phyloP scores from a whole-genome alignment of 2,329 filamentous ascomycete species.

The Daldinia eschscholtzii region DNA sequence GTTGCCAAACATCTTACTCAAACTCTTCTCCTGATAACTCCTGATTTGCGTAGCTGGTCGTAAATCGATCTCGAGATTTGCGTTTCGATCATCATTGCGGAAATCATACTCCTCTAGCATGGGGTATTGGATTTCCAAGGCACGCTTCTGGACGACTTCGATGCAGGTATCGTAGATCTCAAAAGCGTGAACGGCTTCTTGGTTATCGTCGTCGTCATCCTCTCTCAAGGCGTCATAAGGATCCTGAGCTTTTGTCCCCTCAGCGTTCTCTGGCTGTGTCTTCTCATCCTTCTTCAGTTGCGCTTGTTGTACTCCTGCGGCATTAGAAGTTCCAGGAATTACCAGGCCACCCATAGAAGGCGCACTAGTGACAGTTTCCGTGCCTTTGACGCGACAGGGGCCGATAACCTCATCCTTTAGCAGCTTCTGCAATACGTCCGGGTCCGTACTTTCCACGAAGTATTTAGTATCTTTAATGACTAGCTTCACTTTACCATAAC shows the following conservation, averaged over 20 bases:
- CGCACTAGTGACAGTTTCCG: slow-evolving; percentile 80
- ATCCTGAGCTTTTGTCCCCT: slow-evolving; percentile 70
- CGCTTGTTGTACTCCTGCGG: slow-evolving; percentile 86
- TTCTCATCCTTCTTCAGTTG: slow-evolving; percentile 58
- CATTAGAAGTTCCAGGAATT: slow-evolving; percentile 94
- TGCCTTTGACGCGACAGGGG: slow-evolving; percentile 79
- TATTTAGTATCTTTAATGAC: slow-evolving; percentile 95
- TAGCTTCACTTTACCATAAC: slow-evolving; percentile 95
- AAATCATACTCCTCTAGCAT: slow-evolving; percentile 98
- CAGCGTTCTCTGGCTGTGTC: slow-evolving; percentile 61
- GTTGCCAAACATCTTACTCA: slow-evolving; percentile 99
- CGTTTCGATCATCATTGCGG: slow-evolving; percentile 87
- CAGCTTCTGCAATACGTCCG: slow-evolving; percentile 86
- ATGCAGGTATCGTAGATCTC: slow-evolving; percentile 87
- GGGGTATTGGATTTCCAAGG: slow-evolving; percentile 86
- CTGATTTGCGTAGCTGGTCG: slow-evolving; percentile 91
- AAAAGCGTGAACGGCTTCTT: slow-evolving; percentile 91
- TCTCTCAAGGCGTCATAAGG: slow-evolving; percentile 80
- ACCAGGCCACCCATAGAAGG: slow-evolving; percentile 89
- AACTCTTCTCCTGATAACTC: slow-evolving; percentile 94
- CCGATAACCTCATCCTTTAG: slow-evolving; percentile 87
- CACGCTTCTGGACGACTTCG: slow-evolving; percentile 89
- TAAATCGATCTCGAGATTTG: slow-evolving; percentile 93
- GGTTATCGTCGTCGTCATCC: slow-evolving; percentile 88
- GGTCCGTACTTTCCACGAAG: slow-evolving; percentile 92